Evolutionary conservation across 257 asterid genomes (phyloP).

Genomic region (Henckelia pumila): DNA sequence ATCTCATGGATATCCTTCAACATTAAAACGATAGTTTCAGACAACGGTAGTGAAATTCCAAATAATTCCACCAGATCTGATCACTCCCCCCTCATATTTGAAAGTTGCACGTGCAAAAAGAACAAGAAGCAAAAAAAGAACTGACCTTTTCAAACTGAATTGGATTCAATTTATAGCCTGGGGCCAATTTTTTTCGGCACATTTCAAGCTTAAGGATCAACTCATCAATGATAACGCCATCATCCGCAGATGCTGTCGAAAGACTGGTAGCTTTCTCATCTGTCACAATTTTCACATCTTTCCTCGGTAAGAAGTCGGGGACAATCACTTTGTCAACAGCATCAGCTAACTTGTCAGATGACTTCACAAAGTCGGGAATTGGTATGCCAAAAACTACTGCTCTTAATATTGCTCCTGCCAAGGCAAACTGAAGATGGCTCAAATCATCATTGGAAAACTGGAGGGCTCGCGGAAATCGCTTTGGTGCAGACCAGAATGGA

Average conservation of each 20-base stretch:
- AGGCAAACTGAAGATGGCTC: slow-evolving; percentile 34
- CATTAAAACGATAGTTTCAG: neutral
- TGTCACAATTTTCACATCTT: slow-evolving; percentile 38
- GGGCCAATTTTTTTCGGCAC: slow-evolving; percentile 29
- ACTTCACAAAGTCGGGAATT: slow-evolving; percentile 39
- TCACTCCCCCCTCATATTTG: neutral
- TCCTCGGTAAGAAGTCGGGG: slow-evolving; percentile 37
- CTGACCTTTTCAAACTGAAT: slow-evolving; percentile 48
- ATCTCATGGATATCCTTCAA: neutral
- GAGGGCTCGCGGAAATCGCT: slow-evolving; percentile 18
- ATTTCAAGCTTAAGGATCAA: slow-evolving; percentile 30
- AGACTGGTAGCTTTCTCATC: slow-evolving; percentile 47
- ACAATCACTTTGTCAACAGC: slow-evolving; percentile 40
- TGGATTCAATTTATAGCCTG: slow-evolving; percentile 40
- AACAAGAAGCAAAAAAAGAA: neutral
- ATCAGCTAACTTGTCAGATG: slow-evolving; percentile 29
- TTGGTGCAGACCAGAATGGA: slow-evolving; percentile 50
- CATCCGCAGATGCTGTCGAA: slow-evolving; percentile 39
- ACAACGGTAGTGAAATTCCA: neutral
- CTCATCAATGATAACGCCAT: slow-evolving; percentile 35
- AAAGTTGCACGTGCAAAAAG: neutral
- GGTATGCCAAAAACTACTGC: slow-evolving; percentile 34
- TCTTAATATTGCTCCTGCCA: neutral
- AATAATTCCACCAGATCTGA: slow-evolving; percentile 3
- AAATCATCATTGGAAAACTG: slow-evolving; percentile 26